These are phyloP conservation scores for Cynara cardunculus DNA, from an alignment of 129 eudicot genomes.

Conservation along the genomic window DNA sequence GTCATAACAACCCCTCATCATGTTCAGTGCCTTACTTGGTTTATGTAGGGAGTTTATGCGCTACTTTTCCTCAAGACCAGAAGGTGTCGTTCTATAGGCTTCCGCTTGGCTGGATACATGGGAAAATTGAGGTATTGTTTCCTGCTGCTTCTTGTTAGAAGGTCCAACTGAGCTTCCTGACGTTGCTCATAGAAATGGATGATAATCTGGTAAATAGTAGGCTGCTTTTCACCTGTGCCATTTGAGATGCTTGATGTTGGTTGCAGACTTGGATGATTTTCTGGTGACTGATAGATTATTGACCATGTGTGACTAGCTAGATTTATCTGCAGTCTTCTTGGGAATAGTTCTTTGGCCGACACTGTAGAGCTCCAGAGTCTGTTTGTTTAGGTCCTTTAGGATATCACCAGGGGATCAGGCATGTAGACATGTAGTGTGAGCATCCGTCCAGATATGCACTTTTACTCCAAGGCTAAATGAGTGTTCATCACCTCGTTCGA, in stretches of 20 bases:
- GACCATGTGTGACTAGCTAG: not conserved
- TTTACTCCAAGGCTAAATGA: not conserved
- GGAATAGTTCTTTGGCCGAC: not conserved
- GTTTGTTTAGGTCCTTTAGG: not conserved
- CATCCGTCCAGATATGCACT: not conserved
- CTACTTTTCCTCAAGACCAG: constrained; percentile 76
- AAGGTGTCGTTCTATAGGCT: constrained; percentile 77
- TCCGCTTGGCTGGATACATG: constrained; percentile 77
- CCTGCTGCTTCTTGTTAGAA: constrained; percentile 7
- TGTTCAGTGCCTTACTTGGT: constrained; percentile 9
- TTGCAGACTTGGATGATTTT: constrained; percentile 3
- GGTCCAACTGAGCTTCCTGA: not conserved
- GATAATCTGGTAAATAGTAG: not conserved
- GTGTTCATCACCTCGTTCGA: not conserved
- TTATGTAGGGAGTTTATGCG: constrained; percentile 82
- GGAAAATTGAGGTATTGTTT: constrained; percentile 71
- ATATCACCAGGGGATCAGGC: not conserved
- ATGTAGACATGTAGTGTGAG: not conserved
- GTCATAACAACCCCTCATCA: not conserved
- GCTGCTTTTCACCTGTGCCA: not conserved
- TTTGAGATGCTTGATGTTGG: not conserved
- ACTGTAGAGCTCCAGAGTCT: not conserved
- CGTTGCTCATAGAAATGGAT: not conserved
- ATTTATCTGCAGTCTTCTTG: not conserved
- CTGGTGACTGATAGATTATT: constrained; percentile 7